Evolutionary conservation across 2,329 filamentous ascomycete species (phyloP).

Genomic region (Remersonia thermophila): DNA sequence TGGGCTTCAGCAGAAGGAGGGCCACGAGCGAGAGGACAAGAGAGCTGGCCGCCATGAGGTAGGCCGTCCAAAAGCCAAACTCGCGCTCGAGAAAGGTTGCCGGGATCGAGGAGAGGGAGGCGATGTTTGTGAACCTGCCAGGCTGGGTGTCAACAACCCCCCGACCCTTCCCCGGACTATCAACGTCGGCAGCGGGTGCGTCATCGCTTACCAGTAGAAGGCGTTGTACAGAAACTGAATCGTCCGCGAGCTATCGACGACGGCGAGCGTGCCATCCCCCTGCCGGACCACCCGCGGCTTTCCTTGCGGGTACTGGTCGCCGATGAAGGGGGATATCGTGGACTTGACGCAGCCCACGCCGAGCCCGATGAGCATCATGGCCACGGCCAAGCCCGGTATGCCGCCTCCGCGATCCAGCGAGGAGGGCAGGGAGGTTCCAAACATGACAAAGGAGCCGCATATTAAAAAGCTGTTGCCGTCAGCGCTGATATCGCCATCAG

Average conservation of each 20-base stretch:
- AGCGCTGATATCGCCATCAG: too few species aligned
- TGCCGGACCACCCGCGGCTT: constrained; percentile 24
- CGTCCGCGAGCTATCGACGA: constrained; percentile 45
- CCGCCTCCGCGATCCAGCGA: constrained; percentile 37
- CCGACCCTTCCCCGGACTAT: too few species aligned
- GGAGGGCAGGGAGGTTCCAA: constrained; percentile 39
- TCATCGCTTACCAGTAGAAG: constrained; percentile 41
- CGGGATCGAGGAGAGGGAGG: constrained; percentile 45
- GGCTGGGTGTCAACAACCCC: too few species aligned
- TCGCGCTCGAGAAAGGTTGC: constrained; percentile 49
- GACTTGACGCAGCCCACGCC: constrained; percentile 50
- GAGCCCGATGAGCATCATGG: constrained; percentile 45
- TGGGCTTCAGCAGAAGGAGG: constrained; percentile 5
- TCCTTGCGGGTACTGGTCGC: constrained; percentile 43
- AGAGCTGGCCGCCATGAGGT: constrained; percentile 42
- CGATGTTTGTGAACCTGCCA: constrained; percentile 46
- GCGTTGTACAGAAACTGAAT: constrained; percentile 49
- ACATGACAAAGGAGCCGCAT: constrained; percentile 32
- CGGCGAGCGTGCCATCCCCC: constrained; percentile 26
- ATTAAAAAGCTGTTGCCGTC: constrained; percentile 1
- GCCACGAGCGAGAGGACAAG: constrained; percentile 36
- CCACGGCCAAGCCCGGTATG: constrained; percentile 41
- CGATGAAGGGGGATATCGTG: constrained; percentile 29
- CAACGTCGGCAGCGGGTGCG: too few species aligned
- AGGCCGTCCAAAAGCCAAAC: constrained; percentile 47